phyloP scores from a whole-genome alignment of 164 flowering plant species.

The Magnolia officinalis region DNA sequence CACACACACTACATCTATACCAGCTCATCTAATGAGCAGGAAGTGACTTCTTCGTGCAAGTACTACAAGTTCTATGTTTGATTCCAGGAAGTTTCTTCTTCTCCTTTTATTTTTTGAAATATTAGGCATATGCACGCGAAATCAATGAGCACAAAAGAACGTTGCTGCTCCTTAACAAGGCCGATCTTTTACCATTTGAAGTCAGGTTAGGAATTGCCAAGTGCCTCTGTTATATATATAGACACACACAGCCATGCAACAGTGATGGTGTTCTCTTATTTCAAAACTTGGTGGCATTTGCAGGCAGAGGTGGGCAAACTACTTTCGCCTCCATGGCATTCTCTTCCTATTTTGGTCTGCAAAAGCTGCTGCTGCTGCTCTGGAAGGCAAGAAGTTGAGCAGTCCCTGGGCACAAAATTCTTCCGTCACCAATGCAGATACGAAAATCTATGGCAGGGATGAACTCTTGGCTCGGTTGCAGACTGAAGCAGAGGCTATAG shows the following conservation, averaged over 20 bases:
- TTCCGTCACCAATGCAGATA: slow-evolving; percentile 32
- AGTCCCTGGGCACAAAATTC: slow-evolving; percentile 24
- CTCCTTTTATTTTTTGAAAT: slow-evolving; percentile 1
- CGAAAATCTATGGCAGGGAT: slow-evolving; percentile 71
- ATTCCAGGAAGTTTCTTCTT: neutral
- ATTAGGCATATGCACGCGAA: slow-evolving; percentile 78
- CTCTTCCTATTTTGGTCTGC: slow-evolving; percentile 94
- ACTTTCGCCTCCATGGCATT: slow-evolving; percentile 58
- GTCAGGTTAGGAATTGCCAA: slow-evolving; percentile 43
- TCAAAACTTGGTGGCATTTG: neutral
- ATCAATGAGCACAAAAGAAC: slow-evolving; percentile 76
- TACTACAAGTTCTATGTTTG: neutral
- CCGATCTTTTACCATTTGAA: slow-evolving; percentile 79
- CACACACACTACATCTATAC: no score
- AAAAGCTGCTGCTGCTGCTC: slow-evolving; percentile 79
- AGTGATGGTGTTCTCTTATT: neutral
- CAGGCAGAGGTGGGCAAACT: slow-evolving; percentile 87
- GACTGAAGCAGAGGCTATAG: slow-evolving; percentile 79
- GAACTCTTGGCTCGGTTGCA: slow-evolving; percentile 85
- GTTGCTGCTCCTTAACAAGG: slow-evolving; percentile 86
- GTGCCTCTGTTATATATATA: neutral
- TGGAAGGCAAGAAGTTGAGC: slow-evolving; percentile 54
- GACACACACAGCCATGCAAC: neutral
- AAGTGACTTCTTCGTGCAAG: neutral
- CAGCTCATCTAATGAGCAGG: no score